Evolutionary conservation across 2,329 filamentous ascomycete genomes (phyloP).

Genomic region (Gnomoniopsis smithogilvyi): DNA sequence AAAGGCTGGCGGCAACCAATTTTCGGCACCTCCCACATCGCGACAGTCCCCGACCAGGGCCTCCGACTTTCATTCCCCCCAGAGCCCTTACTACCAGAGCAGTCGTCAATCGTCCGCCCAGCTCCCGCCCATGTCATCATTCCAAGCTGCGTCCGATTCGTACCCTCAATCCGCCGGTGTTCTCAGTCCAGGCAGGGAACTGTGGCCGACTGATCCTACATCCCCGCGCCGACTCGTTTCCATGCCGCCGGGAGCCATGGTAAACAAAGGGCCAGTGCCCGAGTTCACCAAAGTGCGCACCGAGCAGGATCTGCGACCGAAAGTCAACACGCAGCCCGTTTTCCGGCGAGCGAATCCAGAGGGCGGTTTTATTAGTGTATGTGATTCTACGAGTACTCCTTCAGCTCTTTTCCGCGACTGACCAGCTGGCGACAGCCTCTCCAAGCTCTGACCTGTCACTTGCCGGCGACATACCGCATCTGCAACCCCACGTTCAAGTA

Average conservation of each 20-base stretch:
- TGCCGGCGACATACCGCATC: conserved; percentile 95
- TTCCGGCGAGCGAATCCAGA: conserved; percentile 94
- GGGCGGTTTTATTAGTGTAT: conserved; percentile 94
- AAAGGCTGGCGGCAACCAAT: conserved; percentile 49
- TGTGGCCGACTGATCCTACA: conserved; percentile 48
- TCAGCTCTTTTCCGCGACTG: conserved; percentile 8
- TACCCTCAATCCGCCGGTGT: conserved; percentile 64
- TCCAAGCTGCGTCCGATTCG: conserved; percentile 64
- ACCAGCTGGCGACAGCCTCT: conserved; percentile 61
- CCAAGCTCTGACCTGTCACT: conserved; percentile 89
- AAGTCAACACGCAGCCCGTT: conserved; percentile 81
- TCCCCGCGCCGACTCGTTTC: conserved; percentile 54
- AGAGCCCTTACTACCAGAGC: conserved; percentile 43
- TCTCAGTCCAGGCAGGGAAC: conserved; percentile 65
- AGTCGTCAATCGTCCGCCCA: conserved; percentile 55
- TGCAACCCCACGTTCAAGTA: conserved; percentile 99
- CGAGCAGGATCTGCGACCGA: conserved; percentile 72
- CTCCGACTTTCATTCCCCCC: conserved; percentile 54
- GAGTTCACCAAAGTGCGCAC: conserved; percentile 80
- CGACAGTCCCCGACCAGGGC: conserved; percentile 78
- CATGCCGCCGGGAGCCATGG: conserved; percentile 38
- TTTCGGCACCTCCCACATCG: conserved; percentile 48
- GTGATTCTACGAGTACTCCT: conserved; percentile 28
- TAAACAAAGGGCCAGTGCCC: conserved; percentile 69
- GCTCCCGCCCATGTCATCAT: conserved; percentile 70